Evolutionary conservation across 257 asterid species (phyloP), one percentile per base, ranked within the genome.

Genomic region (Ocimum tenuiflorum): DNA sequence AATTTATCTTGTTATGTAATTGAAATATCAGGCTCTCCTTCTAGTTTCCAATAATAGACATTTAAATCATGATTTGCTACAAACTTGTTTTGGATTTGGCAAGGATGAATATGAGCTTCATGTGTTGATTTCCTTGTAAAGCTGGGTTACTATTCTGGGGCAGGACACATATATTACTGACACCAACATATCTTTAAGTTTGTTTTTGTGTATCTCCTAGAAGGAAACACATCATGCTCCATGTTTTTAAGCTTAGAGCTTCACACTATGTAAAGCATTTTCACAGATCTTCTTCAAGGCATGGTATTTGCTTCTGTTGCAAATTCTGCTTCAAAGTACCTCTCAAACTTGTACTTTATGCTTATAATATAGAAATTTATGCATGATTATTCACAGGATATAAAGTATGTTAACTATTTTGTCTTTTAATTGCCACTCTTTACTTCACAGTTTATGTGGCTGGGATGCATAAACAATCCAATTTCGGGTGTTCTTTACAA

Each of bases 81-180:
- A 68, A 55, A 51, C 45, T 39, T 65, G 19, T 17, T 70, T 15
- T 23, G 36, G 57, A 52, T 35, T 62, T 72, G 69, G 43, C 48
- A 11, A 14, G 60, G 51, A 64, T 51, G 70, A 10, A 18, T 33
- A 12, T 41, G 17, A 19, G 62, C 50, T 49, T 70, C 24, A 7
- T 67, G 18, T 70, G n/a, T 70, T 64, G 11, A 17, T 33, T 49
- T 70, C 20, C 14, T 29, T 53, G 49, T 35, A 66, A 38, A 19
- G 39, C 72, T 27, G 23, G 12, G 42, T 39, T 38, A 51, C 39
- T 43, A 12, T 56, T 57, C 59, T 50, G 33, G 45, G 60, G 38
- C 13, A 58, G 61, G 35, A 10, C n/a, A n/a, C n/a, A 65, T 33
- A 18, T 51, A 20, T 71, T 51, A n/a, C 59, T 23, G 53, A 55